Evolutionary conservation across 2,329 filamentous ascomycete genomes (phyloP).

Genomic region (Fusarium ambrosium): DNA sequence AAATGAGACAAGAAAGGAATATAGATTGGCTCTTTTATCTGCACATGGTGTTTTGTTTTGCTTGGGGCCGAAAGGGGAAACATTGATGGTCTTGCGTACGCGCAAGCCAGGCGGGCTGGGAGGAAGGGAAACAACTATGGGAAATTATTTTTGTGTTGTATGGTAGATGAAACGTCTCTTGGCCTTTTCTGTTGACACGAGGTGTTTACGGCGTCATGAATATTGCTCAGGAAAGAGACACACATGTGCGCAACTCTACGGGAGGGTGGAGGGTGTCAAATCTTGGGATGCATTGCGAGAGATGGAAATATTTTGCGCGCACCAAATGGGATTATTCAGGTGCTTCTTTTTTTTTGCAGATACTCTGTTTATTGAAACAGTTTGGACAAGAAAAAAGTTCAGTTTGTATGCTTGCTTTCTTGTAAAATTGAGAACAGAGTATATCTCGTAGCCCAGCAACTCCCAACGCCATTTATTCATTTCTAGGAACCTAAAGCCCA

Average conservation of each 20-base stretch:
- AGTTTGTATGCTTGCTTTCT: conserved; percentile 8
- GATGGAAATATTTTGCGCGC: conserved; percentile 26
- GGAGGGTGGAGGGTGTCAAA: conserved; percentile 5
- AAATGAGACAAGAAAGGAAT: conserved; percentile 37
- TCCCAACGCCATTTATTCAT: conserved; percentile 37
- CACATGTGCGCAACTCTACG: conserved; percentile 31
- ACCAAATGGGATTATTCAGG: conserved; percentile 16
- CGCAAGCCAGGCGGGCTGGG: background rate
- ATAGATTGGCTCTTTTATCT: conserved; percentile 40
- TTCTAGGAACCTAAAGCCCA: conserved; percentile 21
- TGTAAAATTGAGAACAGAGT: conserved; percentile 28
- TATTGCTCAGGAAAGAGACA: conserved; percentile 36
- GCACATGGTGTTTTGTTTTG: conserved; percentile 37
- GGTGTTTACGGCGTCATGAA: conserved; percentile 43
- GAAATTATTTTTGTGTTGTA: conserved; percentile 30
- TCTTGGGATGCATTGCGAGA: conserved; percentile 29
- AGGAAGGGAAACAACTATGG: conserved; percentile 4
- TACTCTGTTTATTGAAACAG: conserved; percentile 27
- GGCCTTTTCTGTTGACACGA: conserved; percentile 23
- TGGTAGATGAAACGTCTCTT: conserved; percentile 44
- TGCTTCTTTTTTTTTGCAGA: conserved; percentile 5
- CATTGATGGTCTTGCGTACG: conserved; percentile 24
- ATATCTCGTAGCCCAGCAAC: conserved; percentile 35
- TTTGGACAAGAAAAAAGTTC: conserved; percentile 12
- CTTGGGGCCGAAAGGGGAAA: conserved; percentile 26